Conservation (phyloP, 257 asterid genomes). For the Solanum pennellii region DNA sequence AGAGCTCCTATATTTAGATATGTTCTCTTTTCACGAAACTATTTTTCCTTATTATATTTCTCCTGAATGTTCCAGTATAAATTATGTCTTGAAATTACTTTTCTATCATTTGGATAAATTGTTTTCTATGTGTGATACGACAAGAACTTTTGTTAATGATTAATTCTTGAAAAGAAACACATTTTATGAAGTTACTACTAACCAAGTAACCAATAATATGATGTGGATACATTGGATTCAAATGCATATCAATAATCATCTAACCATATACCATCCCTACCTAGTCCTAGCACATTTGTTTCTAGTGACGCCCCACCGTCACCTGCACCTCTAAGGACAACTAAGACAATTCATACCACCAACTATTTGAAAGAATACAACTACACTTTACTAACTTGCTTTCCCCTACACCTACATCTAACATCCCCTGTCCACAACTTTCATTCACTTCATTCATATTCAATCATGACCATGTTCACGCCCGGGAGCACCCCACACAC, state of each 20-base stretch:
- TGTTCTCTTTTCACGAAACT: neutral
- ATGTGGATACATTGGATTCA: too few species aligned
- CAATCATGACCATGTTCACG: too few species aligned
- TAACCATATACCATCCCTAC: neutral
- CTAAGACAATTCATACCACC: neutral
- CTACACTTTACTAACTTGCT: neutral
- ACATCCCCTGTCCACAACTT: neutral
- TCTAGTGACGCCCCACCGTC: too few species aligned
- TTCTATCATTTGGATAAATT: neutral
- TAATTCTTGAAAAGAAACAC: neutral
- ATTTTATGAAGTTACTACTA: neutral
- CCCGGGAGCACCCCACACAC: too few species aligned
- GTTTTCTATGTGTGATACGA: neutral
- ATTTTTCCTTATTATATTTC: neutral
- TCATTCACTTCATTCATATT: too few species aligned
- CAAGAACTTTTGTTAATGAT: neutral
- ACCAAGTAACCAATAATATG: neutral
- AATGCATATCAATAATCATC: too few species aligned
- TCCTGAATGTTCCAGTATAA: neutral
- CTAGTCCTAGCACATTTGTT: neutral
- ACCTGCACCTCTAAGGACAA: neutral
- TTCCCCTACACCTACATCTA: neutral
- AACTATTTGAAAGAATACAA: too few species aligned
- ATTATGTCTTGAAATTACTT: neutral
- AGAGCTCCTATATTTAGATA: neutral